Base-by-base conservation (phyloP, 805 yeast genomes). In the Starmerella stellata region DNA sequence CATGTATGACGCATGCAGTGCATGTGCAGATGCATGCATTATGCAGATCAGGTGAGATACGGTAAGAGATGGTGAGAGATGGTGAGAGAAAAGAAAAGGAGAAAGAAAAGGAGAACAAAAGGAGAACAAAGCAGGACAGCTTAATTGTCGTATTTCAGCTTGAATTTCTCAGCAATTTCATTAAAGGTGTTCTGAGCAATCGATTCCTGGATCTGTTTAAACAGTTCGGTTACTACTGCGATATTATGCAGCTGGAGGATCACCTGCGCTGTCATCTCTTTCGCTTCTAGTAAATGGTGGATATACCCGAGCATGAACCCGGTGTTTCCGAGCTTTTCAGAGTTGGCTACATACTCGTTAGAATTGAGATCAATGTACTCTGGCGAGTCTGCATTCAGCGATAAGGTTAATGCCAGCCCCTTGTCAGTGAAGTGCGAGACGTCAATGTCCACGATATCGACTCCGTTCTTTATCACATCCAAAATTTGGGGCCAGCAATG, bases 231-330 rank as follows among this genome's bases (percentile, higher is more conserved):
- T n/a, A 51, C 40, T 0, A 55, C 52, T 17, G 44, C 44, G 21
- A 56, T 35, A 41, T 63, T 63, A 40, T 64, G 65, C 42, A 53
- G 51, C 45, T 62, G 65, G 25, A 63, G 49, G 8, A 61, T 43
- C 34, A 62, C 61, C 52, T 61, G 57, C 2, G 65, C 64, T 19
- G 63, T 53, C 67, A 63, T 63, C 44, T 63, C 68, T 15, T 48
- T 47, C 8, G 65, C 66, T 25, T 55, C 41, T 23, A 63, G 51
- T 20, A 63, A 46, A 42, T 63, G 68, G 34, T 63, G 64, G n/a
- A 63, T 40, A 44, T 63, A 63, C 13, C 66, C 65, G 42, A 40
- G 57, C 49, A 36, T 58, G 58, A 31, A 20, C 25, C 47, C 42
- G 17, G 48, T 39, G 9, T 34, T 33, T 1, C 53, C 54, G 21